Conservation (phyloP, 2,329 filamentous ascomycete species). For the Alternaria ethzedia region DNA sequence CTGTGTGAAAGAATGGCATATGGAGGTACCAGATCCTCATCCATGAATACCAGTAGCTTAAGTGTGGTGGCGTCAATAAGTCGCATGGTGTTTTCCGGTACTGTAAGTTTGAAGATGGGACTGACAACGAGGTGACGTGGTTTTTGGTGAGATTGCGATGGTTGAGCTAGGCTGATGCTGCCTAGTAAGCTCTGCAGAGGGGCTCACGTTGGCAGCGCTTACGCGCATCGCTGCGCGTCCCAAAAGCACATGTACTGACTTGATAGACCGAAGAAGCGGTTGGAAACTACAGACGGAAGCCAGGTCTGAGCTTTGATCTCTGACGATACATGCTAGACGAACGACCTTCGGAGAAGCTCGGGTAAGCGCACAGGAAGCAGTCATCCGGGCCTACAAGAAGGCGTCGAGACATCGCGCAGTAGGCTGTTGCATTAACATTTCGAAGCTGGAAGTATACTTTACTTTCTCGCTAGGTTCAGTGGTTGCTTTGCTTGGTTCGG, state of each 20-base stretch:
- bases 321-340: background rate
- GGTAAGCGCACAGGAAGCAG: background rate
- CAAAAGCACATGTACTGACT: background rate
- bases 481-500: background rate
- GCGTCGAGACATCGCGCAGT: background rate
- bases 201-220: background rate
- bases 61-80: constrained; percentile 16
- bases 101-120: background rate
- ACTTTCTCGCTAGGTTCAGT: background rate
- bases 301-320: background rate
- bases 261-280: background rate
- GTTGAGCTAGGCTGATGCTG: background rate
- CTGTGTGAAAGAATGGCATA: constrained; percentile 32
- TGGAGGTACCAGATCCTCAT: constrained; percentile 10
- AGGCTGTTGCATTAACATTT: background rate
- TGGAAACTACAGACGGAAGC: no score
- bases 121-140: background rate
- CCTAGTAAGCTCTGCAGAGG: background rate
- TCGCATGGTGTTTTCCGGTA: constrained; percentile 1
- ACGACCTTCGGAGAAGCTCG: background rate
- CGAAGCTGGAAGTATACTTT: background rate
- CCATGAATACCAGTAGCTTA: constrained; percentile 11
- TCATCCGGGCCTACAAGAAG: background rate
- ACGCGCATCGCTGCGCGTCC: background rate
- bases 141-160: background rate